phyloP scores from a whole-genome alignment of 176 grass and related monocot genomes.

The Triticum urartu region DNA sequence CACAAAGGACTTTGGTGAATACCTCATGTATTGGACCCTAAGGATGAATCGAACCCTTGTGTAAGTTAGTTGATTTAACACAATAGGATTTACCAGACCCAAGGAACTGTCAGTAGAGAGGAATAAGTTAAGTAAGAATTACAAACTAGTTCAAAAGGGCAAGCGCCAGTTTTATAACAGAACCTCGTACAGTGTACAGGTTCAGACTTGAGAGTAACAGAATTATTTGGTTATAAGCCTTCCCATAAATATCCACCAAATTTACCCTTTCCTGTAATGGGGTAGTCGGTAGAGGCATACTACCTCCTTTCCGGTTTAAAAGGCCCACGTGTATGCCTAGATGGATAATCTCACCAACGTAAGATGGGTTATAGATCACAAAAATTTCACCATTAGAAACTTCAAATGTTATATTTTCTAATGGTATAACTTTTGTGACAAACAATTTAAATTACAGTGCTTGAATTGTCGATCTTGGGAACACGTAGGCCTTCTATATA shows the following conservation, averaged over 20 bases:
- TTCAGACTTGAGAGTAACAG: background rate
- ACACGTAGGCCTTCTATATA: no score
- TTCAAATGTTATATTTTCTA: no score
- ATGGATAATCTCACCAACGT: no score
- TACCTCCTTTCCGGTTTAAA: no score
- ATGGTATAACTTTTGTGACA: no score
- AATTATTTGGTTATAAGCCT: conserved; percentile 5
- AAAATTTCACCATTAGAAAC: no score
- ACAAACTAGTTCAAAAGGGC: conserved; percentile 1
- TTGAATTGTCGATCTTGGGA: no score
- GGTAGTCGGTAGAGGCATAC: background rate
- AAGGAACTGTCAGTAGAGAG: background rate
- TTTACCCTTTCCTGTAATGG: background rate
- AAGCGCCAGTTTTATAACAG: background rate
- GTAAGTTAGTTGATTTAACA: conserved; percentile 12
- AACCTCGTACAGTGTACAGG: background rate
- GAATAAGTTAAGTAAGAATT: background rate
- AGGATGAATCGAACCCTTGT: background rate
- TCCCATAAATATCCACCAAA: background rate
- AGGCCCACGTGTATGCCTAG: no score
- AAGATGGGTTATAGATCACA: no score
- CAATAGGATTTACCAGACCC: background rate
- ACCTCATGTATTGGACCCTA: conserved; percentile 89
- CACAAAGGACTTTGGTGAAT: conserved; percentile 86
- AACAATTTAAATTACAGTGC: no score